A percentile compares a stretch with the other conserved stretches of the same genome.
phyloP scores from a whole-genome alignment of 805 yeast genomes.

The Scheffersomyces coipomensis region DNA sequence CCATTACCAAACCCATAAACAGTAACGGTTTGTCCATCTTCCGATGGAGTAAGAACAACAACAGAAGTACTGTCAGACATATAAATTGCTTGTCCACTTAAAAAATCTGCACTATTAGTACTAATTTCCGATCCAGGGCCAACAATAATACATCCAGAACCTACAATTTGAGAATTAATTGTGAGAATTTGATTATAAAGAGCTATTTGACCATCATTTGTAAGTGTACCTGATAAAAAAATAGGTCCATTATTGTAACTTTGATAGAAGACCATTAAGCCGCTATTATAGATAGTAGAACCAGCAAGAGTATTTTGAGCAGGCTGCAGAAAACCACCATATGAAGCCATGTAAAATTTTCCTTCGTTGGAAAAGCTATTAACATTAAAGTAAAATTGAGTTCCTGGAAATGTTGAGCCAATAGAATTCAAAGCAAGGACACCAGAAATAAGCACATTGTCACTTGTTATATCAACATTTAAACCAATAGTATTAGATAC shows the following conservation, averaged over 20 bases:
- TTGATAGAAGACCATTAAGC: constrained; percentile 17
- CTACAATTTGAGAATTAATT: constrained; percentile 17
- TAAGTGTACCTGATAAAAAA: constrained; percentile 9
- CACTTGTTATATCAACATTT: constrained; percentile 12
- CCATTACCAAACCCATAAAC: constrained; percentile 29
- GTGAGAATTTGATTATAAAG: constrained; percentile 16
- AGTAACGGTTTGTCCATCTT: constrained; percentile 14
- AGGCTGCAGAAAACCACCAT: not conserved
- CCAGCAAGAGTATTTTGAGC: not conserved
- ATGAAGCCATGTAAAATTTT: constrained; percentile 19
- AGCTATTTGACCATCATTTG: constrained; percentile 23
- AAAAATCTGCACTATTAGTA: constrained; percentile 12
- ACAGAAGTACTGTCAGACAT: constrained; percentile 12
- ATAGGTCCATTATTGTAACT: constrained; percentile 12
- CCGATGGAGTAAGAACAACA: constrained; percentile 14
- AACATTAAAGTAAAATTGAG: constrained; percentile 12
- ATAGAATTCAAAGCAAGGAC: constrained; percentile 20
- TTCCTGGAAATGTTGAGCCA: constrained; percentile 14
- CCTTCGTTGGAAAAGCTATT: constrained; percentile 20
- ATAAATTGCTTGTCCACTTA: constrained; percentile 13
- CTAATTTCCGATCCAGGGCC: constrained; percentile 14
- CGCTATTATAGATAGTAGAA: constrained; percentile 12
- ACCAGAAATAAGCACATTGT: constrained; percentile 15
- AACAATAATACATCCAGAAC: constrained; percentile 23
- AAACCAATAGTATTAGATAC: constrained; percentile 12